Evolutionary conservation across 768 basidiomycete genomes (phyloP).

Genomic region (Xerocomellus dryophilus): DNA sequence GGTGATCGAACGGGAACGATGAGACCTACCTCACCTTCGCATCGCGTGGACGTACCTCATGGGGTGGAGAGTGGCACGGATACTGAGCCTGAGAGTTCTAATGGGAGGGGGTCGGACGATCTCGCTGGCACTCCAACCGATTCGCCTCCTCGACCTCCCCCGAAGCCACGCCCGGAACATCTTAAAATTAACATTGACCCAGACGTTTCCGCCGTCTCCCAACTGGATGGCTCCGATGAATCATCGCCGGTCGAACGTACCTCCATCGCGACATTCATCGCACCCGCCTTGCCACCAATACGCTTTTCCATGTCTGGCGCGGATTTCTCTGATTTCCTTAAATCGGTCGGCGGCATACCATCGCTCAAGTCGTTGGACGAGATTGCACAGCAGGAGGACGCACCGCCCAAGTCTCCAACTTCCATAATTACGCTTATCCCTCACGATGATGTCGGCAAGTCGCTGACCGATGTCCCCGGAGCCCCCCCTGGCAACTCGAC

Average conservation of each 20-base stretch:
- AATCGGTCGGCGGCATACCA: conserved; percentile 50
- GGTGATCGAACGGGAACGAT: conserved; percentile 19
- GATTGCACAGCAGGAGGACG: conserved; percentile 42
- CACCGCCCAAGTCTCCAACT: conserved; percentile 23
- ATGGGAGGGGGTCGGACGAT: conserved; percentile 32
- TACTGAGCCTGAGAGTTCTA: conserved; percentile 56
- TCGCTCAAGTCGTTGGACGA: conserved; percentile 47
- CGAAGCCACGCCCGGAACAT: conserved; percentile 38
- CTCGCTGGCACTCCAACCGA: conserved; percentile 13
- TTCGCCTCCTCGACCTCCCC: conserved; percentile 43
- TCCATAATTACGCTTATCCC: conserved; percentile 20
- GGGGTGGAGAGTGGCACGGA: conserved; percentile 74
- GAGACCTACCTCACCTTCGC: conserved; percentile 55
- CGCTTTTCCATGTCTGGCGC: conserved; percentile 83
- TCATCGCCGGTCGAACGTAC: conserved; percentile 64
- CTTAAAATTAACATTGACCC: conserved; percentile 26
- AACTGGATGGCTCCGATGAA: conserved; percentile 48
- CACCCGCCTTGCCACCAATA: conserved; percentile 85
- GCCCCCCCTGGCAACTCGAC: neutral
- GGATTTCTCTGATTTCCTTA: conserved; percentile 77
- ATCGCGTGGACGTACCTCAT: conserved; percentile 67
- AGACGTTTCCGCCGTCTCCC: conserved; percentile 19
- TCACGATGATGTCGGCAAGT: conserved; percentile 1
- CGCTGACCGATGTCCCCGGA: neutral
- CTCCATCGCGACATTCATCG: conserved; percentile 74